Base-by-base conservation (phyloP, 106 monocot species). In the Acanthochlamys bracteata region DNA sequence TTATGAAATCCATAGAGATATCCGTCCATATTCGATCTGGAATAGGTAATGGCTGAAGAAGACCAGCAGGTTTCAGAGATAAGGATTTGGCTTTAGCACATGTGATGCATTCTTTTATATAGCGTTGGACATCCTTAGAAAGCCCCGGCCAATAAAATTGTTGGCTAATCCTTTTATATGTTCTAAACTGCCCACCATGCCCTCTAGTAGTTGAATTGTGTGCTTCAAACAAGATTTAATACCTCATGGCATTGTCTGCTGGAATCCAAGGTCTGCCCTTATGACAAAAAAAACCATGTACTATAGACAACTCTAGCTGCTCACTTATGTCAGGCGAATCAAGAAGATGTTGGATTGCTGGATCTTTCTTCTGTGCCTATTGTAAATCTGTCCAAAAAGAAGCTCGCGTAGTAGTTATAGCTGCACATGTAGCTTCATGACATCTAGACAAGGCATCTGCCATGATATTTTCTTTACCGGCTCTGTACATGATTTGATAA, bases 1-100 rank as follows among this genome's bases (percentile, higher is more conserved):
- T 14, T 10, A 72, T 64, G n/a, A 64, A 72, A n/a, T 64, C 71
- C 54, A 72, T 55, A 0, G 49, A 17, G 14, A 72, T 22, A 53
- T 55, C 47, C 17, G 63, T 21, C 55, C 71, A 72, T 22, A 55
- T 54, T 39, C 14, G 0, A 0, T 27, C 27, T 10, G 62, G 71
- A n/a, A 62, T 53, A 13, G 61, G 61, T 13, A 71, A 26, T 2
- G 61, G 61, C 39, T 61, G 62, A 0, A 71, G 53, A 0, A 70
- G 14, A 0, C 70, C 60, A 4, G 25, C 47, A 14, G 49, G 49
- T 49, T 49, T 49, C 49, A 49, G 17, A 4, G 49, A 49, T 12
- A 12, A 14, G 12, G 49, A 14, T 10, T 49, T 49, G 49, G 49
- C 49, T 49, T 17, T 49, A 17, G 12, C 17, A 17, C 49, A 49